These are phyloP conservation scores for Arthonia radiata DNA, from an alignment of 495 filamentous ascomycete species.

Conservation along the genomic window DNA sequence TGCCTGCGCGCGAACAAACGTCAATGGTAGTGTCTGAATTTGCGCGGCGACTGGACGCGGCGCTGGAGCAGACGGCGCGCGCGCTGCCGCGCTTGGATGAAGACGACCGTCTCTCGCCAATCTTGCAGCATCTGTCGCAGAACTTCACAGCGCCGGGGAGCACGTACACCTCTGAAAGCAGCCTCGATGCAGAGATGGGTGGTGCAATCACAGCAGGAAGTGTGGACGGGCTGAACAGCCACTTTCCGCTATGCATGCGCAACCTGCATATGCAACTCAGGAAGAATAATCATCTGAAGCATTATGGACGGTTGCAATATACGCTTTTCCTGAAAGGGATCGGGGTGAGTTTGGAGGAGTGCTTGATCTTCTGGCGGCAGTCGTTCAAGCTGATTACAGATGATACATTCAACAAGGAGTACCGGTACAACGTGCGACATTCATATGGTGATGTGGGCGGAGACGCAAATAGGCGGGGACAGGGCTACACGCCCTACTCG, in stretches of 20 bases:
- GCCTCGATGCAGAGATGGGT: too few species aligned
- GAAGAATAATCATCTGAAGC: conserved; percentile 70
- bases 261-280: conserved; percentile 65
- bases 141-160: conserved; percentile 83
- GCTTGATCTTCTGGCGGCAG: conserved; percentile 80
- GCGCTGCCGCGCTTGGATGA: conserved; percentile 84
- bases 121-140: conserved; percentile 73
- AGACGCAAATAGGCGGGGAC: conserved; percentile 59
- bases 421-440: conserved; percentile 90
- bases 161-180: conserved; percentile 41
- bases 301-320: conserved; percentile 87
- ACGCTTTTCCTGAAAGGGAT: conserved; percentile 94
- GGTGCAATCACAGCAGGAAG: conserved; percentile 4
- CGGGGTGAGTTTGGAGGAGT: conserved; percentile 74
- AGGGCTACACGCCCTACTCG: conserved; percentile 69
- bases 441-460: conserved; percentile 87
- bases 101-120: conserved; percentile 84
- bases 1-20: conserved; percentile 62
- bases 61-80: conserved; percentile 69
- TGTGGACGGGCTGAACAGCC: conserved; percentile 59
- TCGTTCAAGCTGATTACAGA: conserved; percentile 65
- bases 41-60: conserved; percentile 44
- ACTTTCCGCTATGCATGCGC: conserved; percentile 90
- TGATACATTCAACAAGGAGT: conserved; percentile 61
- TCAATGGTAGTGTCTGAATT: conserved; percentile 81